These are phyloP conservation scores for Phytophthora constricta DNA, from an alignment of 352 stramenopile genomes.

Conservation along the genomic window DNA sequence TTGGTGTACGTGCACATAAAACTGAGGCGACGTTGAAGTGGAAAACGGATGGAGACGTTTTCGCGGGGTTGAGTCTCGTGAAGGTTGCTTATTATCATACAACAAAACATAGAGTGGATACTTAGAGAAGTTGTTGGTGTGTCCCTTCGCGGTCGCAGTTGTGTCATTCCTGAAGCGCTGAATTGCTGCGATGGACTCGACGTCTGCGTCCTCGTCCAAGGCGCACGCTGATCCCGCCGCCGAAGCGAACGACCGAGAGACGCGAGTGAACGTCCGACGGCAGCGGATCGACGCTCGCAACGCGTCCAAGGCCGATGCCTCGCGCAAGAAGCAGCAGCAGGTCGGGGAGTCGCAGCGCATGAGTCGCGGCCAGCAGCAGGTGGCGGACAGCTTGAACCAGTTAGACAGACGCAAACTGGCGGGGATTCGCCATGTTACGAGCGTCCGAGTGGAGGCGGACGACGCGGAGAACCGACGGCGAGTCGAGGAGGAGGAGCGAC, in stretches of 20 bases:
- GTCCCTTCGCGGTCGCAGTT: not conserved
- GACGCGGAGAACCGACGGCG: conserved; percentile 89
- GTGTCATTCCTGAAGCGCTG: not conserved
- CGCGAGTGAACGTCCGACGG: conserved; percentile 65
- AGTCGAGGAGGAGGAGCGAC: conserved; percentile 91
- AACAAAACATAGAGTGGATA: no score
- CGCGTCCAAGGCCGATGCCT: conserved; percentile 81
- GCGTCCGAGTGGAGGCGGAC: conserved; percentile 91
- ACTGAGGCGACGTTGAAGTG: conserved; percentile 7
- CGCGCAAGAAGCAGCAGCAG: conserved; percentile 73
- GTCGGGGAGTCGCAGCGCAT: conserved; percentile 69
- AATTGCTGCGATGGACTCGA: conserved; percentile 19
- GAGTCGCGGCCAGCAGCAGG: conserved; percentile 77
- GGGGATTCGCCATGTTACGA: conserved; percentile 91
- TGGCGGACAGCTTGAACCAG: conserved; percentile 80
- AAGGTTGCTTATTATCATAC: no score
- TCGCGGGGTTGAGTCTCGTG: no score
- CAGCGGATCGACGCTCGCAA: conserved; percentile 82
- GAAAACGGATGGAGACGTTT: no score
- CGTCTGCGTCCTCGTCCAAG: conserved; percentile 31
- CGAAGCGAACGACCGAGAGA: conserved; percentile 60
- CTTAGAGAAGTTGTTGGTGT: no score
- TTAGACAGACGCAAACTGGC: conserved; percentile 74
- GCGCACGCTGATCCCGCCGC: conserved; percentile 36
- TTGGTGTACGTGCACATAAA: no score